phyloP scores from a whole-genome alignment of 192 early-diverging fungal genomes.

The Geosiphon pyriformis region DNA sequence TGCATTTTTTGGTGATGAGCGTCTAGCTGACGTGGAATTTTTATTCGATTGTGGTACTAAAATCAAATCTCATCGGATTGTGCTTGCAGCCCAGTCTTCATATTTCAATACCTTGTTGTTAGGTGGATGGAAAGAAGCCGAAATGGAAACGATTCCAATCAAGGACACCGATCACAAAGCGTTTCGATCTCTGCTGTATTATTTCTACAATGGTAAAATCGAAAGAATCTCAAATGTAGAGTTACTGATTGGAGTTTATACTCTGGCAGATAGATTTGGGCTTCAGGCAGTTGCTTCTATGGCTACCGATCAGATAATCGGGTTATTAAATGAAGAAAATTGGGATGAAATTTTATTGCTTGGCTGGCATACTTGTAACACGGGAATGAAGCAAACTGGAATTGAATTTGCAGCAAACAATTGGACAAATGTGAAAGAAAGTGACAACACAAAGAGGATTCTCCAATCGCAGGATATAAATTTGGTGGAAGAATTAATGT shows the following conservation, averaged over 20 bases:
- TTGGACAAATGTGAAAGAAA: no score
- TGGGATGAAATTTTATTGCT: conserved; percentile 9
- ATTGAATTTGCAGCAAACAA: no score
- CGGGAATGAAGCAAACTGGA: no score
- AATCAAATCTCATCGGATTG: conserved; percentile 8
- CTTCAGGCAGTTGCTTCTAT: neutral
- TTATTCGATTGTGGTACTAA: conserved; percentile 15
- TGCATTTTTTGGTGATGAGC: conserved; percentile 6
- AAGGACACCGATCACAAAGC: neutral
- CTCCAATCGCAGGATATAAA: no score
- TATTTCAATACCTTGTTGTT: conserved; percentile 4
- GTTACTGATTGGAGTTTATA: neutral
- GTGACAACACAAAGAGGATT: no score
- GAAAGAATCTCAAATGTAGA: no score
- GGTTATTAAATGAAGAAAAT: neutral
- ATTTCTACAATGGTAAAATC: neutral
- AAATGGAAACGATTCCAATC: neutral
- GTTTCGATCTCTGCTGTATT: neutral
- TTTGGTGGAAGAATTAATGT: no score
- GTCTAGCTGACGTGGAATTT: conserved; percentile 3
- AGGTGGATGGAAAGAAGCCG: conserved; percentile 2
- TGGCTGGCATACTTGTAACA: no score
- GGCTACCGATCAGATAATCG: neutral
- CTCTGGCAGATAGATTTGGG: neutral
- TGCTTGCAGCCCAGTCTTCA: neutral